Evolutionary conservation across 2,329 filamentous ascomycete species (phyloP).

Genomic region (Akanthomyces uredinophilus): DNA sequence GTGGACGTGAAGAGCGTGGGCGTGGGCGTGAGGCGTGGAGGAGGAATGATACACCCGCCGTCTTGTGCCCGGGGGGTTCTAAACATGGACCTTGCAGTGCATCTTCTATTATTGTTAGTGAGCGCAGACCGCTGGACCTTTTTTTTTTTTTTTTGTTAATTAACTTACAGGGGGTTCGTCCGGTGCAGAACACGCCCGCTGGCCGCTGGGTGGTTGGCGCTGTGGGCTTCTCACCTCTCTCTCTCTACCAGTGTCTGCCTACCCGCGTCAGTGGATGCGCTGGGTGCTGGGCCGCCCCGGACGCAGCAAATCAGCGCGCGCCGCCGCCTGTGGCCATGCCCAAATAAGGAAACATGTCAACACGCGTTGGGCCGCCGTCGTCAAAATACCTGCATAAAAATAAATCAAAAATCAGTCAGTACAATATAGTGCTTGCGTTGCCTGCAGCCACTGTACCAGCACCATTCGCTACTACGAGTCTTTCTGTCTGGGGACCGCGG

Average conservation of each 20-base stretch:
- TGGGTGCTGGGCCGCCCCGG: not conserved
- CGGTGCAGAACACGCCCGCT: not conserved
- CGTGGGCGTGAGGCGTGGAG: not conserved
- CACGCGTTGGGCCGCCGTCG: conserved; percentile 7
- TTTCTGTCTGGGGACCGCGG: no score
- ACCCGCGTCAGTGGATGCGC: conserved; percentile 5
- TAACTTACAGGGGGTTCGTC: not conserved
- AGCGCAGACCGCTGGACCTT: not conserved
- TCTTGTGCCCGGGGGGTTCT: not conserved
- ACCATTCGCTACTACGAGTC: no score
- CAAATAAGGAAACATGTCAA: conserved; percentile 14
- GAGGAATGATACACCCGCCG: not conserved
- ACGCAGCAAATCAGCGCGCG: conserved; percentile 8
- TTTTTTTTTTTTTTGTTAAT: no score
- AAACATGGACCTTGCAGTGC: not conserved
- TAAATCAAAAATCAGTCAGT: no score
- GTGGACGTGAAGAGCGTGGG: conserved; percentile 1
- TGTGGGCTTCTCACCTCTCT: no score
- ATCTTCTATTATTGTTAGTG: not conserved
- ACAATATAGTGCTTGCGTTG: not conserved
- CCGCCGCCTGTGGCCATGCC: conserved; percentile 5
- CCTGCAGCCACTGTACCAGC: not conserved
- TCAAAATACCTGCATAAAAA: no score
- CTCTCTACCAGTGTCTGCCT: no score
- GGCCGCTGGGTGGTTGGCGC: no score